Conservation (phyloP, 805 yeast species). For the Kodamaea kaohsiungensis region DNA sequence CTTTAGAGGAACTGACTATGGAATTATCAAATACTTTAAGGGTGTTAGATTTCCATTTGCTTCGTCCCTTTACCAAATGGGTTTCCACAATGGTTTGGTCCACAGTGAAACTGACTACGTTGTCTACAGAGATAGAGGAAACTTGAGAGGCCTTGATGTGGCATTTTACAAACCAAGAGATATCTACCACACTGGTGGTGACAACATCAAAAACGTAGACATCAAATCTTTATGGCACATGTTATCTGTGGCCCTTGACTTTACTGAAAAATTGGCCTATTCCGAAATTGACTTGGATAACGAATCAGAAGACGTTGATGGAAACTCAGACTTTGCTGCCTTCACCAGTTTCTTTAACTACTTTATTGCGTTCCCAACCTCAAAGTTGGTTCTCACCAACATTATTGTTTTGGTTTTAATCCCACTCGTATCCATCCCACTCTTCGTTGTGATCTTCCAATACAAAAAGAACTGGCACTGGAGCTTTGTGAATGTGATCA, state of each 20-base stretch:
- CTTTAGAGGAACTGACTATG: conserved; percentile 81
- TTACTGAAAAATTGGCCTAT: conserved; percentile 44
- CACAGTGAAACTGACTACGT: conserved; percentile 85
- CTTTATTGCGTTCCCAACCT: conserved; percentile 57
- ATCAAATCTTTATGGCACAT: conserved; percentile 81
- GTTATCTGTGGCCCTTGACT: conserved; percentile 70
- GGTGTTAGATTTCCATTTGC: conserved; percentile 72
- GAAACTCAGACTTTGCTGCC: conserved; percentile 42
- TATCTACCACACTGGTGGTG: conserved; percentile 77
- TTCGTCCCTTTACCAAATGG: conserved; percentile 79
- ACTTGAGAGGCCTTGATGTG: conserved; percentile 79
- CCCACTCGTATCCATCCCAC: conserved; percentile 53
- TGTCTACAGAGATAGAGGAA: conserved; percentile 63
- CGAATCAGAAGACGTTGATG: conserved; percentile 14
- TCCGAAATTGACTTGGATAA: conserved; percentile 36
- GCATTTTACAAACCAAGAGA: conserved; percentile 88
- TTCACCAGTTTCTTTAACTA: conserved; percentile 65
- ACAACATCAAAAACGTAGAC: conserved; percentile 63
- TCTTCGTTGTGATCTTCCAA: conserved; percentile 49
- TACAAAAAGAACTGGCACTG: conserved; percentile 48
- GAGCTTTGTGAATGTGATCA: conserved; percentile 41
- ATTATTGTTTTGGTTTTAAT: conserved; percentile 50
- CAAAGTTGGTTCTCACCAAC: conserved; percentile 51
- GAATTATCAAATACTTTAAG: conserved; percentile 58
- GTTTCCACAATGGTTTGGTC: conserved; percentile 70